These are phyloP conservation scores for Raddia distichophylla DNA, from an alignment of 176 grass and related monocot genomes.

Conservation along the genomic window DNA sequence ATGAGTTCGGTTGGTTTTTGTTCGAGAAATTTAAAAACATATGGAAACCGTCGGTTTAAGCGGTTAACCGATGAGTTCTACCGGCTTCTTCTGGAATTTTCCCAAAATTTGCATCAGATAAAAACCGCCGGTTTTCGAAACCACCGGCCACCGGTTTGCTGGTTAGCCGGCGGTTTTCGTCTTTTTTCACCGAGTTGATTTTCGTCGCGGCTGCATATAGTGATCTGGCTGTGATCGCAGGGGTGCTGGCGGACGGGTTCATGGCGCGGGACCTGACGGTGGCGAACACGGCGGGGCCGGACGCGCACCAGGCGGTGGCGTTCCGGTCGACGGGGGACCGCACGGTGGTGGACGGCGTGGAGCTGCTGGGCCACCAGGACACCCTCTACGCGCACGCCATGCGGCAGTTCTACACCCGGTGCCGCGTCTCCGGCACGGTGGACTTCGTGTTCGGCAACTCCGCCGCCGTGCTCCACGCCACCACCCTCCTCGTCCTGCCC, in stretches of 20 bases:
- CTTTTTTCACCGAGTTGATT: too few species aligned
- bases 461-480: constrained; percentile 66
- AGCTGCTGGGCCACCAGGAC: constrained; percentile 90
- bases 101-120: too few species aligned
- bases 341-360: constrained; percentile 75
- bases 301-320: constrained; percentile 94
- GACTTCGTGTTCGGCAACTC: constrained; percentile 99
- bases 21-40: too few species aligned
- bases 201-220: not conserved
- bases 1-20: too few species aligned
- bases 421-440: constrained; percentile 88
- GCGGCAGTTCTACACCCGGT: constrained; percentile 84
- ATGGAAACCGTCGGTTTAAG: too few species aligned
- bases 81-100: too few species aligned
- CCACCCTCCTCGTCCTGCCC: constrained; percentile 53
- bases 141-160: too few species aligned
- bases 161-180: too few species aligned
- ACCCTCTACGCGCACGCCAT: constrained; percentile 85
- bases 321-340: constrained; percentile 84
- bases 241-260: constrained; percentile 72
- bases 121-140: too few species aligned
- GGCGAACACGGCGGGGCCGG: constrained; percentile 85
- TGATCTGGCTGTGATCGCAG: constrained; percentile 34
- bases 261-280: constrained; percentile 93
- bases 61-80: too few species aligned